Percentiles rank a stretch among this genome's conserved stretches.
Evolutionary conservation across 1,139 yeast species (phyloP).

Genomic region (Candida glucosophila): DNA sequence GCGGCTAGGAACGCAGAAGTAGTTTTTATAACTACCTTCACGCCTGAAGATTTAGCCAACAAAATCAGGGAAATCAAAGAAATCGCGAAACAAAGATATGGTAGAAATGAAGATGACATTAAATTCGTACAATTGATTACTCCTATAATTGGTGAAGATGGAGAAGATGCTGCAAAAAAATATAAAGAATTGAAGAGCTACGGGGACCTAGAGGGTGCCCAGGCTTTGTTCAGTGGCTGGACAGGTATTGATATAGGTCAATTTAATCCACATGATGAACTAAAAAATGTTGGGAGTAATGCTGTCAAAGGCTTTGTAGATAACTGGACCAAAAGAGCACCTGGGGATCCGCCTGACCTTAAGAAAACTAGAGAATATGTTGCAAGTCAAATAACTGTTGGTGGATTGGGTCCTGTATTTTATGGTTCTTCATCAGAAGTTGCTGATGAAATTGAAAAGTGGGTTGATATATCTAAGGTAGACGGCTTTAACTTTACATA

Average conservation of each 20-base stretch:
- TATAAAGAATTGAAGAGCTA: slow-evolving; percentile 20
- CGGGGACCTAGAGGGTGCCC: slow-evolving; percentile 31
- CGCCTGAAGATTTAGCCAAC: slow-evolving; percentile 19
- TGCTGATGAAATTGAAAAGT: slow-evolving; percentile 21
- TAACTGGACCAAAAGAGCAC: slow-evolving; percentile 21
- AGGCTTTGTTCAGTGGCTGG: slow-evolving; percentile 29
- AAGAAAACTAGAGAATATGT: slow-evolving; percentile 18
- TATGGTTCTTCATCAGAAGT: slow-evolving; percentile 16
- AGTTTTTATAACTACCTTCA: slow-evolving; percentile 26
- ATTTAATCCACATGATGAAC: slow-evolving; percentile 20
- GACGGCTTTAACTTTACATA: slow-evolving; percentile 24
- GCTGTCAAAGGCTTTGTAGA: slow-evolving; percentile 22
- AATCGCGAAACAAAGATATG: slow-evolving; percentile 17
- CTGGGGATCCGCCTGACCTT: slow-evolving; percentile 17
- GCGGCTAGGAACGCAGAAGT: slow-evolving; percentile 41
- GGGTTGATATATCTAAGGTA: slow-evolving; percentile 21
- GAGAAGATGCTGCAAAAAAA: slow-evolving; percentile 25
- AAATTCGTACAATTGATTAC: slow-evolving; percentile 27
- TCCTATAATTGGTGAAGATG: slow-evolving; percentile 24
- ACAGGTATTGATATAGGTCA: slow-evolving; percentile 27
- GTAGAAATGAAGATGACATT: slow-evolving; percentile 25
- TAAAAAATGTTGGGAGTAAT: slow-evolving; percentile 19
- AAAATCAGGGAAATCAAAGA: slow-evolving; percentile 20
- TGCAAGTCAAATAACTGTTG: slow-evolving; percentile 20
- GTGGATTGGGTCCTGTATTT: slow-evolving; percentile 22